phyloP scores from a whole-genome alignment of 345 rosid genomes.

The Arabis hirsuta region DNA sequence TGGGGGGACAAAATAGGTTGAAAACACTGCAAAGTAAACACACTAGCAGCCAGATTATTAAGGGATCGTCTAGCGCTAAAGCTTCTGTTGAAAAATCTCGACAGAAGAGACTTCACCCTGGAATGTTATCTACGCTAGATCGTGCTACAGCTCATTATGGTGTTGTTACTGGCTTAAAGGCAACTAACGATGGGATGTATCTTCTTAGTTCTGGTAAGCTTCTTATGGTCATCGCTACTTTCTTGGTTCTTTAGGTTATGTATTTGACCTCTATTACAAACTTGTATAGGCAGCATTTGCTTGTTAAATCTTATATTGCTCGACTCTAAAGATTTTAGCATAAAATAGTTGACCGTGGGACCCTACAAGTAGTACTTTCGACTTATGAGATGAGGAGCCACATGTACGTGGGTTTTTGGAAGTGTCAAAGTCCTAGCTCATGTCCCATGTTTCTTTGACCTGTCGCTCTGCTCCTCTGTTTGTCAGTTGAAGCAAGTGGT shows the following conservation, averaged over 20 bases:
- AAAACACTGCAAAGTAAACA: conserved; percentile 52
- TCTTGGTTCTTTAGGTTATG: conserved; percentile 15
- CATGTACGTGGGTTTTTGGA: background rate
- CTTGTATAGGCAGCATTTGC: conserved; percentile 2
- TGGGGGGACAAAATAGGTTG: conserved; percentile 53
- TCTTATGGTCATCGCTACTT: conserved; percentile 18
- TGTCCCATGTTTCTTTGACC: conserved; percentile 4
- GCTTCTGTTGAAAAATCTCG: conserved; percentile 56
- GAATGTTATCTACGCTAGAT: conserved; percentile 80
- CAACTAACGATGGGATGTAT: conserved; percentile 88
- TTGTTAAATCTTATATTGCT: conserved; percentile 4
- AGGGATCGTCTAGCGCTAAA: conserved; percentile 59
- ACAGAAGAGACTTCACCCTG: conserved; percentile 81
- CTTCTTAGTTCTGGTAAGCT: conserved; percentile 90
- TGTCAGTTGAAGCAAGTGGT: background rate
- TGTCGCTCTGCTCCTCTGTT: background rate
- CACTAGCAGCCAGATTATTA: conserved; percentile 59
- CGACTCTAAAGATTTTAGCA: conserved; percentile 4
- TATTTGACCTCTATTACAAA: conserved; percentile 3
- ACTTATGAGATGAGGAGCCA: conserved; percentile 9
- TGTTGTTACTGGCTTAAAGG: conserved; percentile 82
- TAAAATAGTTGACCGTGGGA: background rate
- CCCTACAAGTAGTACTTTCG: background rate
- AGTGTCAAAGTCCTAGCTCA: background rate
- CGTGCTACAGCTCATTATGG: conserved; percentile 96